Conservation (phyloP, 345 rosid species). For the Lenwebbia sp. region DNA sequence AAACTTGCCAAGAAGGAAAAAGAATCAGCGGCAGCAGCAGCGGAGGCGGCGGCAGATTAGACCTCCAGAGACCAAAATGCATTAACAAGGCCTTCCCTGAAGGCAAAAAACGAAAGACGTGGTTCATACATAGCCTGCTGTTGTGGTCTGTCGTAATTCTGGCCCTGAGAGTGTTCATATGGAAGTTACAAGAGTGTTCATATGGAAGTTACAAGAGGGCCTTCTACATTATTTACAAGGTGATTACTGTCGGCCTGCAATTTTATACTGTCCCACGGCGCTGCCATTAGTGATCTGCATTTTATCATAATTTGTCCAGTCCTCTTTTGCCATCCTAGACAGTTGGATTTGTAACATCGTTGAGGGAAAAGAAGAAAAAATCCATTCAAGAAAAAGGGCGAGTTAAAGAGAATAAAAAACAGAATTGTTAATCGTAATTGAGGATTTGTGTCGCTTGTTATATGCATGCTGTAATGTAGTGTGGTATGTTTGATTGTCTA, state of each 20-base stretch:
- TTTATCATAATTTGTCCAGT: no score
- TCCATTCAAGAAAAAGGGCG: not conserved
- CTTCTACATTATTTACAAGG: no score
- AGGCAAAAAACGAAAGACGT: not conserved
- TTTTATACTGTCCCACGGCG: no score
- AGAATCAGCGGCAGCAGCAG: not conserved
- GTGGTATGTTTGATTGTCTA: not conserved
- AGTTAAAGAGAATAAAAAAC: not conserved
- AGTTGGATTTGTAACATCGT: not conserved
- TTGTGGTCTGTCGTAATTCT: not conserved
- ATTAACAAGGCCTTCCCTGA: not conserved
- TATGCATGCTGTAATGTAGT: not conserved
- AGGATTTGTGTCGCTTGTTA: not conserved
- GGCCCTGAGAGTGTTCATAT: no score
- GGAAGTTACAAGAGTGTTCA: no score
- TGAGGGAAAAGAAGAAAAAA: not conserved
- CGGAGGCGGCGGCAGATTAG: not conserved
- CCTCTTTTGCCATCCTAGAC: not conserved
- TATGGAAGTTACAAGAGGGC: no score
- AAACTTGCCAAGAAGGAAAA: conserved; percentile 16
- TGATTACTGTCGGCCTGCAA: no score
- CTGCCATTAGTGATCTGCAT: no score
- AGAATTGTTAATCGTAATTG: not conserved
- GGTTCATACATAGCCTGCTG: not conserved
- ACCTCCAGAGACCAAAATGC: not conserved